phyloP scores from a whole-genome alignment of 495 filamentous ascomycete genomes.

The Penicillium fimorum region DNA sequence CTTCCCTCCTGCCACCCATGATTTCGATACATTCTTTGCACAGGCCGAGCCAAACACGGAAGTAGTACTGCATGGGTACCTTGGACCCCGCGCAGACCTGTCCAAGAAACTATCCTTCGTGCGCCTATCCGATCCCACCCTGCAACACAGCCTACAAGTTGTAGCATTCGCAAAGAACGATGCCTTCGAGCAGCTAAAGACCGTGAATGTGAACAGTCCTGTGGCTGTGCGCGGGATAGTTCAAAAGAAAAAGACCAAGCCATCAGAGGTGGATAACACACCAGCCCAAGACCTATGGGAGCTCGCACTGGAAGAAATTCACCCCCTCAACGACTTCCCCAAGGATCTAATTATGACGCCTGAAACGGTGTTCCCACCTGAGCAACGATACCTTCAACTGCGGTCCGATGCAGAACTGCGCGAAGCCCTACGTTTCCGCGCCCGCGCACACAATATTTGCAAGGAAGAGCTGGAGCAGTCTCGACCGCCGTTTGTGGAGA shows the following conservation, averaged over 20 bases:
- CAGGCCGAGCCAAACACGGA: slow-evolving; percentile 42
- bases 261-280: slow-evolving; percentile 22
- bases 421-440: slow-evolving; percentile 60
- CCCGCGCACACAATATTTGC: slow-evolving; percentile 48
- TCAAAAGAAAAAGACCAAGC: slow-evolving; percentile 42
- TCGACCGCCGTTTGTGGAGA: slow-evolving; percentile 61
- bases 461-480: slow-evolving; percentile 49
- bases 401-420: slow-evolving; percentile 64
- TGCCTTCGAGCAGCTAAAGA: slow-evolving; percentile 47
- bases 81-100: slow-evolving; percentile 60
- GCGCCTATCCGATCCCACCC: slow-evolving; percentile 53
- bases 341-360: slow-evolving; percentile 70
- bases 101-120: slow-evolving; percentile 68
- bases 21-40: slow-evolving; percentile 45
- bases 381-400: slow-evolving; percentile 81
- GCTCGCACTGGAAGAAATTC: slow-evolving; percentile 60
- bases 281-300: slow-evolving; percentile 49
- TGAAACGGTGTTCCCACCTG: slow-evolving; percentile 66
- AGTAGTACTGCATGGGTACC: slow-evolving; percentile 70
- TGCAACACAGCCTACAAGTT: slow-evolving; percentile 51
- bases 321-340: slow-evolving; percentile 71
- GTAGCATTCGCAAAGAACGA: slow-evolving; percentile 48
- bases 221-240: slow-evolving; percentile 52
- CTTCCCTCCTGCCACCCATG: slow-evolving; percentile 51
- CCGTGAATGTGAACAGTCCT: slow-evolving; percentile 49